Base-by-base conservation (phyloP, 352 stramenopile species). In the Halophytophthora batemanensis region DNA sequence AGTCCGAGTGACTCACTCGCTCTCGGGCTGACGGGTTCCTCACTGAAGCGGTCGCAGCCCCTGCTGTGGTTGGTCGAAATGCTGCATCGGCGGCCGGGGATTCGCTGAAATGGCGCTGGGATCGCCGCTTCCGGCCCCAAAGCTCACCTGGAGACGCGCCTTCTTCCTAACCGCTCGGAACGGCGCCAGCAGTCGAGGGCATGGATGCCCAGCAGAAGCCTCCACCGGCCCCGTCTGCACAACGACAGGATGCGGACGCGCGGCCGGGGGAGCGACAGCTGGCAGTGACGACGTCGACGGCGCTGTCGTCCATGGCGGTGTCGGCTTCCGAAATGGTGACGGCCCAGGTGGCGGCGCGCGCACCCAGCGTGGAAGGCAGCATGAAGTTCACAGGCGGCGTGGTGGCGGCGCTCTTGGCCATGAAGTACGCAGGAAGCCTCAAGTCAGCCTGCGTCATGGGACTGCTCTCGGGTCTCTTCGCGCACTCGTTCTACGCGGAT, bases 401-500 rank as follows among this genome's bases (percentile, higher is more conserved):
- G n/a, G 62, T 82, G 38, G 80, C 80, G 6, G 73, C 73, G 45
- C 44, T 87, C 39, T 39, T 84, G 39, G 80, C 80, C 17, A 64
- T 84, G 50, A 72, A 76, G 44, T 88, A 77, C 48, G 67, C 80
- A 8, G 61, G 69, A 22, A 90, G 80, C 39, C 49, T 90, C 31
- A 76, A 71, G 38, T 78, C 80, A 1, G 80, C 80, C 31, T 77
- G 67, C 23, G 48, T 84, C 19, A 53, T 88, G 22, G 80, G 80
- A 1, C 37, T 90, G 17, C 53, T 90, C 28, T 77, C 77, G 0
- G 80, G 80, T 12, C 61, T 90, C 33, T 81, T 87, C 39, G 69
- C 77, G 3, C 80, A 90, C 51, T 87, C 77, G 28, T 49, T 90
- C 17, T 90, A 87, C 49, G 79, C 74, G 1, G 79, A 90, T 31